Percentiles rank a stretch among this genome's conserved stretches.
These are phyloP conservation scores for Kappamyces sp. DNA, from an alignment of 192 early-diverging fungal genomes.

Conservation along the genomic window DNA sequence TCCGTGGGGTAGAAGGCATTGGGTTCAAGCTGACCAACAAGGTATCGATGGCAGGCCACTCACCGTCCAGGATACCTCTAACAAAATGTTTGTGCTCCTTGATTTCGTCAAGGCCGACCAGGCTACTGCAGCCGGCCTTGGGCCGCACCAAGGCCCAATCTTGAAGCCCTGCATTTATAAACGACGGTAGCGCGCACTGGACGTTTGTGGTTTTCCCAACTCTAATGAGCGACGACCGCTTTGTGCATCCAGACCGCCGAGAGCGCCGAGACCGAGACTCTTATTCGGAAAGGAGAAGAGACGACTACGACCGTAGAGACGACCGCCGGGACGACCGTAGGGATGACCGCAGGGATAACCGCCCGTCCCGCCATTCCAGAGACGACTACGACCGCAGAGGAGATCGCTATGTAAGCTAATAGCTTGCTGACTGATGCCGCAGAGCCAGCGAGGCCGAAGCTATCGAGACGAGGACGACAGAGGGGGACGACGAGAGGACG, in stretches of 20 bases:
- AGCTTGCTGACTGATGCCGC: too few species aligned
- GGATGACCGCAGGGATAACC: background rate
- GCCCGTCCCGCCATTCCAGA: slow-evolving; percentile 2
- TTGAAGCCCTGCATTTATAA: slow-evolving; percentile 40
- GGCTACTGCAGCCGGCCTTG: slow-evolving; percentile 13
- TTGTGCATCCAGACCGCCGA: background rate
- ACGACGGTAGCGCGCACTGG: slow-evolving; percentile 19
- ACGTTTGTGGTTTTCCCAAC: too few species aligned
- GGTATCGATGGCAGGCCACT: slow-evolving; percentile 27
- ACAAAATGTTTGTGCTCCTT: slow-evolving; percentile 95
- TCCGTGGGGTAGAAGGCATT: slow-evolving; percentile 57
- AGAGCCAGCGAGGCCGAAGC: too few species aligned
- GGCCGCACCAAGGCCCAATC: slow-evolving; percentile 3
- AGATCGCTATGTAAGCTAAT: too few species aligned
- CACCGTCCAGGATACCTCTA: slow-evolving; percentile 54
- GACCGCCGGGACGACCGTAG: slow-evolving; percentile 7
- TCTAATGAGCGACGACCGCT: too few species aligned
- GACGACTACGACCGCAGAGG: slow-evolving; percentile 1
- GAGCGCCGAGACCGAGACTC: background rate
- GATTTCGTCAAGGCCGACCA: slow-evolving; percentile 62
- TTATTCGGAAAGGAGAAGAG: slow-evolving; percentile 14
- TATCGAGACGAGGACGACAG: too few species aligned
- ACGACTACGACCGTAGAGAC: slow-evolving; percentile 9
- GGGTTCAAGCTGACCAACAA: slow-evolving; percentile 74
- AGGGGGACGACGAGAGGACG: too few species aligned